Evolutionary conservation across 352 stramenopile species (phyloP).

Genomic region (Pythium rhizo-oryzae): DNA sequence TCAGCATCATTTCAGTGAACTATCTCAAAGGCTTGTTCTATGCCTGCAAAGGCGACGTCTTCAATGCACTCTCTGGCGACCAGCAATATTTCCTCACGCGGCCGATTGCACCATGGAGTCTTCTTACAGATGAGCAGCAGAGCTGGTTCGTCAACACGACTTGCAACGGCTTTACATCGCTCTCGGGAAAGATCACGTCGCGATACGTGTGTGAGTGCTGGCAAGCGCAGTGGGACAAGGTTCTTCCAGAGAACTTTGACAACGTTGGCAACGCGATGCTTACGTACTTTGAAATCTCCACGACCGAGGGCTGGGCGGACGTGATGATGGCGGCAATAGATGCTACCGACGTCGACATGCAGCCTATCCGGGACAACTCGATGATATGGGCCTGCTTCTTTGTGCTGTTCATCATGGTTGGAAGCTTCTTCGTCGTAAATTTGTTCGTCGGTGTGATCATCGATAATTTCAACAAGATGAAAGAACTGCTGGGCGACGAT

Average conservation of each 20-base stretch:
- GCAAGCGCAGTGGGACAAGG: conserved; percentile 43
- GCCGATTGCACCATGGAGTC: conserved; percentile 39
- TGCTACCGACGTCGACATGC: conserved; percentile 87
- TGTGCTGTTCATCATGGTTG: conserved; percentile 91
- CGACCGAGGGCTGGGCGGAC: conserved; percentile 92
- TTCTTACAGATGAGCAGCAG: conserved; percentile 36
- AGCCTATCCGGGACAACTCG: conserved; percentile 89
- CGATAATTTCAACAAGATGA: conserved; percentile 95
- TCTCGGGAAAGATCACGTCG: conserved; percentile 48
- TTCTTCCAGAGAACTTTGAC: conserved; percentile 84
- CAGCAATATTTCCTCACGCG: conserved; percentile 52
- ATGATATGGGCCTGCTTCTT: conserved; percentile 87
- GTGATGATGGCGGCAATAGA: conserved; percentile 94
- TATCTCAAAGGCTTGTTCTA: conserved; percentile 94
- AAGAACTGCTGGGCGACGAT: conserved; percentile 66
- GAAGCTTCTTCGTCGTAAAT: conserved; percentile 94
- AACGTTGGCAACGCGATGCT: conserved; percentile 82
- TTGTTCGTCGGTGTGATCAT: conserved; percentile 95
- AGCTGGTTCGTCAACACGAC: conserved; percentile 55
- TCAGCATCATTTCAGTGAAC: conserved; percentile 94
- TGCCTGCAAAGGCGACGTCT: conserved; percentile 69
- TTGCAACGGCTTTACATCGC: conserved; percentile 41
- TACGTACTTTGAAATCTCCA: conserved; percentile 94
- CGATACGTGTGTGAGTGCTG: conserved; percentile 75
- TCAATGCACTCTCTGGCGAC: conserved; percentile 40